A percentile compares a stretch with the other conserved stretches of the same genome.
Evolutionary conservation across 192 early-diverging fungal species (phyloP).

Genomic region (Coemansia sp.): DNA sequence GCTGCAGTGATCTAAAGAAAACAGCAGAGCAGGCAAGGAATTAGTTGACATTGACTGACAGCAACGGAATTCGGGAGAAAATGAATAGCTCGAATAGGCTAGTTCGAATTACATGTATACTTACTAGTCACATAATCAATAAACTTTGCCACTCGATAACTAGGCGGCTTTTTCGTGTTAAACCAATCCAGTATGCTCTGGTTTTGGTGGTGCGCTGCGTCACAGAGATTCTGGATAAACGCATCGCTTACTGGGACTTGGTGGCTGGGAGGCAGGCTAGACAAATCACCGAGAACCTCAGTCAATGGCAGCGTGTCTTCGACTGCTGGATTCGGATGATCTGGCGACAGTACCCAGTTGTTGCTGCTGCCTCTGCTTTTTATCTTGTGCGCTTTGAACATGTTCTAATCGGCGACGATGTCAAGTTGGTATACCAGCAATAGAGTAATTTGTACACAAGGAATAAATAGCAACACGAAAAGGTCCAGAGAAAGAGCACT

Average conservation of each 20-base stretch:
- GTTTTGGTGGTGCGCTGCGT: constrained; percentile 11
- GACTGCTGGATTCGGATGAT: constrained; percentile 25
- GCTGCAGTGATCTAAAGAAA: constrained; percentile 17
- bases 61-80: too few species aligned
- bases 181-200: constrained; percentile 31
- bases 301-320: constrained; percentile 31
- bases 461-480: too few species aligned
- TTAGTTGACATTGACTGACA: not conserved
- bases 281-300: constrained; percentile 14
- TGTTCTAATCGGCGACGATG: not conserved
- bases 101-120: not conserved
- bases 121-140: constrained; percentile 19
- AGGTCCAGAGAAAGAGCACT: too few species aligned
- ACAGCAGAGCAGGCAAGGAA: not conserved
- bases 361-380: constrained; percentile 2
- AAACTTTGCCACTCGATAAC: constrained; percentile 16
- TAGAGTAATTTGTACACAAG: too few species aligned
- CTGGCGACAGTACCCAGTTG: constrained; percentile 20
- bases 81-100: too few species aligned
- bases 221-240: constrained; percentile 26
- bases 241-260: constrained; percentile 15
- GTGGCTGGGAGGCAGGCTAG: constrained; percentile 23
- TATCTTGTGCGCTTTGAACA: constrained; percentile 22
- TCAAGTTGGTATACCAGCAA: too few species aligned
- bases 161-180: constrained; percentile 13